A percentile compares a stretch with the other conserved stretches of the same genome.
phyloP scores from a whole-genome alignment of 2,329 filamentous ascomycete species.

The Ascomycota sp. region DNA sequence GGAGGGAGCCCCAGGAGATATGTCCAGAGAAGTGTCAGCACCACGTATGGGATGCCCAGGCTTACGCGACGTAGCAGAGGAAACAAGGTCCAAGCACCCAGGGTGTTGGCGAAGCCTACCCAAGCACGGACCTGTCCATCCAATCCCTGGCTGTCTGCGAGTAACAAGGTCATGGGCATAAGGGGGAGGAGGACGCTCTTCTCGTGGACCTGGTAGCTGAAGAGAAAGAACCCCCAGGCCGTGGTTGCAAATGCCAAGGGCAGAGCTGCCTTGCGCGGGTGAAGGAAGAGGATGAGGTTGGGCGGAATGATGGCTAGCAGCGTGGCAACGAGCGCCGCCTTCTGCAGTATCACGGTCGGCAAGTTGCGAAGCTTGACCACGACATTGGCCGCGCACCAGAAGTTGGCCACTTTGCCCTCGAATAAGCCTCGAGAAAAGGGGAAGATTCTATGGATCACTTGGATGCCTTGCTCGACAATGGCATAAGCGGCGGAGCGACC shows the following conservation, averaged over 20 bases:
- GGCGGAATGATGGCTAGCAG: conserved; percentile 55
- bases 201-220: conserved; percentile 94
- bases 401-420: conserved; percentile 96
- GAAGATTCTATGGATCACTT: conserved; percentile 80
- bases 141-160: conserved; percentile 58
- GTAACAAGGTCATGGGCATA: conserved; percentile 74
- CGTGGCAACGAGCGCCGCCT: conserved; percentile 51
- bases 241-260: conserved; percentile 63
- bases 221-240: conserved; percentile 93
- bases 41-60: conserved; percentile 60
- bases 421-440: conserved; percentile 90
- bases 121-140: conserved; percentile 58
- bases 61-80: conserved; percentile 73
- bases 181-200: conserved; percentile 87
- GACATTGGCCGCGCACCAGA: conserved; percentile 86
- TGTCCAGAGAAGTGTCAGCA: conserved; percentile 71
- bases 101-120: conserved; percentile 86
- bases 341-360: conserved; percentile 48
- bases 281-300: conserved; percentile 56
- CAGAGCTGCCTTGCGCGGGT: conserved; percentile 53
- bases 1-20: conserved; percentile 78
- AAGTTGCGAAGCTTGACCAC: conserved; percentile 68
- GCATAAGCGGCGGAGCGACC: conserved; percentile 50
- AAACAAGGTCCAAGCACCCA: conserved; percentile 84
- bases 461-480: conserved; percentile 52